phyloP scores from a whole-genome alignment of 2,329 filamentous ascomycete species.

The Pseudocercospora cruenta region DNA sequence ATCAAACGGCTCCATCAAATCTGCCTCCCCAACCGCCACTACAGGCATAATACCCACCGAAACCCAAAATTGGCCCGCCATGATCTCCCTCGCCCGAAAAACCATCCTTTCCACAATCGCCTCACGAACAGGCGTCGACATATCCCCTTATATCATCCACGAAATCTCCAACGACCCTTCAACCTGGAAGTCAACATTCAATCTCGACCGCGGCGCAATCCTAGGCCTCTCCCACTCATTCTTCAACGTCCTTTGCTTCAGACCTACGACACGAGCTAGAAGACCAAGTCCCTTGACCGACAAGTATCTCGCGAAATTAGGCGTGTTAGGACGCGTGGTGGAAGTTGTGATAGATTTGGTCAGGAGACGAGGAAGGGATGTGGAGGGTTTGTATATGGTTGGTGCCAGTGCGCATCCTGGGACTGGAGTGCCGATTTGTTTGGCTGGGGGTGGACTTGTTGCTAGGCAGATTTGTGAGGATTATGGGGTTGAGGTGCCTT shows the following conservation, averaged over 20 bases:
- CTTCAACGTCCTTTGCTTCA: slow-evolving; percentile 71
- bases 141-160: slow-evolving; percentile 57
- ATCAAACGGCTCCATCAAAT: slow-evolving; percentile 23
- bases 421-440: slow-evolving; percentile 73
- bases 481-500: slow-evolving; percentile 45
- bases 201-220: slow-evolving; percentile 75
- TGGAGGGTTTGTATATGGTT: slow-evolving; percentile 67
- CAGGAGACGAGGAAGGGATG: slow-evolving; percentile 36
- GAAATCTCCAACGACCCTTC: slow-evolving; percentile 69
- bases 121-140: slow-evolving; percentile 60
- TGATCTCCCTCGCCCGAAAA: slow-evolving; percentile 62
- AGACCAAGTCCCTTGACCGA: slow-evolving; percentile 46
- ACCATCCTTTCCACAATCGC: slow-evolving; percentile 65
- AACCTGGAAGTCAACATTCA: slow-evolving; percentile 69
- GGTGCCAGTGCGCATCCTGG: slow-evolving; percentile 76
- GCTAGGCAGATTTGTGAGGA: slow-evolving; percentile 56
- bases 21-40: slow-evolving; percentile 32
- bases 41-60: slow-evolving; percentile 45
- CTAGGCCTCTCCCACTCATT: slow-evolving; percentile 73
- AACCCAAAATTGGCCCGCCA: slow-evolving; percentile 63
- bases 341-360: slow-evolving; percentile 33
- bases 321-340: slow-evolving; percentile 30
- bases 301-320: slow-evolving; percentile 28
- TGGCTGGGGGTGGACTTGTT: slow-evolving; percentile 69
- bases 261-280: slow-evolving; percentile 64